phyloP scores from a whole-genome alignment of 345 rosid species.

The Citrus unshiu region DNA sequence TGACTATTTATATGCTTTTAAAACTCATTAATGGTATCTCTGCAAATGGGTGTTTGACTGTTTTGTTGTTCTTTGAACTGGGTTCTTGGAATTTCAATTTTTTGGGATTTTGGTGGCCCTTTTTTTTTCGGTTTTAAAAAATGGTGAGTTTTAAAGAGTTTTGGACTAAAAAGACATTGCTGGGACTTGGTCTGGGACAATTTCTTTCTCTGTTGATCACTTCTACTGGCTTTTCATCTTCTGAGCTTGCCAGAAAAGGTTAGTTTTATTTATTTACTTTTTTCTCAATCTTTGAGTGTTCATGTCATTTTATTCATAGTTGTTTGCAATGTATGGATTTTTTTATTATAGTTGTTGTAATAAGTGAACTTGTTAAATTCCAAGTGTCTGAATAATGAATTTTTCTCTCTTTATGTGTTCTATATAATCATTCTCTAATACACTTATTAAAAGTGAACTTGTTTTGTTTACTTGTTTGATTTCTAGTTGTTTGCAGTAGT shows the following conservation, averaged over 20 bases:
- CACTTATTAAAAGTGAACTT: no score
- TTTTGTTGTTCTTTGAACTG: background rate
- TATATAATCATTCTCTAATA: no score
- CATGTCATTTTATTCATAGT: background rate
- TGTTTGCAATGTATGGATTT: background rate
- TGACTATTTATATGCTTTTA: background rate
- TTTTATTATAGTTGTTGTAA: background rate
- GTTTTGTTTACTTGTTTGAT: background rate
- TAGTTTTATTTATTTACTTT: background rate
- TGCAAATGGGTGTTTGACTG: background rate
- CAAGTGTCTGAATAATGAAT: background rate
- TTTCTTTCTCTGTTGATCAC: conserved; percentile 63
- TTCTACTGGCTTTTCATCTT: conserved; percentile 45
- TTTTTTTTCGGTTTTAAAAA: conserved; percentile 1
- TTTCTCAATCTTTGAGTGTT: background rate
- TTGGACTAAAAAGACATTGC: conserved; percentile 48
- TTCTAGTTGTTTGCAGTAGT: background rate
- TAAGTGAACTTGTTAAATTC: background rate
- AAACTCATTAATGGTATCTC: background rate
- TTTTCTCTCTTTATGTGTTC: no score
- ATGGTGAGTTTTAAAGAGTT: conserved; percentile 41
- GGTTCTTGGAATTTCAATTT: background rate
- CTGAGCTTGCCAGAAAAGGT: conserved; percentile 72
- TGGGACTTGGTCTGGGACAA: conserved; percentile 77
- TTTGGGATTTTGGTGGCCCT: background rate